Percentiles rank a stretch among this genome's conserved stretches.
These are phyloP conservation scores for Prunella vulgaris DNA, from an alignment of 257 asterid genomes.

Conservation along the genomic window DNA sequence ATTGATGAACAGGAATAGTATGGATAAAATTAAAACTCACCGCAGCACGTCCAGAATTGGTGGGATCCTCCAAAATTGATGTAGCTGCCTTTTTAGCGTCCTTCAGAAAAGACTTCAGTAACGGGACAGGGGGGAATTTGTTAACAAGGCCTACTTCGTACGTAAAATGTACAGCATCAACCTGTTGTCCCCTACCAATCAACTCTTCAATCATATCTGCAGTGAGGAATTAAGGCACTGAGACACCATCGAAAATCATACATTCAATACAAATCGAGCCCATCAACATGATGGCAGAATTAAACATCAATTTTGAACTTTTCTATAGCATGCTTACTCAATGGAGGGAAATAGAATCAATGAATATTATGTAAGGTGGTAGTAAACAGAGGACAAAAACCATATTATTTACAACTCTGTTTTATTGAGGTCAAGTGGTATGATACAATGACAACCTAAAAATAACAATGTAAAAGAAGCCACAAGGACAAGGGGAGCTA, in stretches of 20 bases:
- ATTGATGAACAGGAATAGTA: not conserved
- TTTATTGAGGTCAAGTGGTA: not conserved
- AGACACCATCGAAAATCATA: constrained; percentile 28
- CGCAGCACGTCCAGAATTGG: constrained; percentile 87
- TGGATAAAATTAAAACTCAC: constrained; percentile 35
- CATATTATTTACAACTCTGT: not conserved
- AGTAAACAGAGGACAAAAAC: not conserved
- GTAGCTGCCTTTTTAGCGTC: constrained; percentile 84
- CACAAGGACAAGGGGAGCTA: not conserved
- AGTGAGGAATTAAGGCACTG: constrained; percentile 24
- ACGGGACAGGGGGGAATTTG: constrained; percentile 93
- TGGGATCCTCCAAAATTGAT: constrained; percentile 75
- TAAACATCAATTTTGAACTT: not conserved
- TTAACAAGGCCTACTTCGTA: constrained; percentile 84
- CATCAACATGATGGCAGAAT: not conserved
- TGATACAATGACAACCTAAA: not conserved
- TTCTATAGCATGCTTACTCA: not conserved
- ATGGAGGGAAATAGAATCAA: not conserved
- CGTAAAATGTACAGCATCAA: constrained; percentile 97
- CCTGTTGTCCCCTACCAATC: constrained; percentile 95
- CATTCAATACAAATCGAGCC: not conserved
- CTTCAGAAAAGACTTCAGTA: constrained; percentile 83
- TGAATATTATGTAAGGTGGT: not conserved
- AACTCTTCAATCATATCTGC: constrained; percentile 95
- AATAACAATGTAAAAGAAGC: not conserved